Percentiles rank a stretch among this genome's conserved stretches.
Evolutionary conservation across 305 asterid genomes (phyloP).

Genomic region (Fraxinus velutina): DNA sequence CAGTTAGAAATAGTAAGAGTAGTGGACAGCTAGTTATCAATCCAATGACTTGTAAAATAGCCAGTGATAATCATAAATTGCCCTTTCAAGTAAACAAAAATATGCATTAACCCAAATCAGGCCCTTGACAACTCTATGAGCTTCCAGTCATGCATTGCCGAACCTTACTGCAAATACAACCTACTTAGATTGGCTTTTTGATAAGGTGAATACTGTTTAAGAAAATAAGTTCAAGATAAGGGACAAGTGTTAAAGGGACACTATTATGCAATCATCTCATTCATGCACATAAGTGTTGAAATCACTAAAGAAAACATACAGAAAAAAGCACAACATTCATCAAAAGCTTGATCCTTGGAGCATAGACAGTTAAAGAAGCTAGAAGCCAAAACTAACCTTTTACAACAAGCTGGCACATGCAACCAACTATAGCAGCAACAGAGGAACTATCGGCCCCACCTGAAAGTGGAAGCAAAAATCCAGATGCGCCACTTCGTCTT

Average conservation of each 20-base stretch:
- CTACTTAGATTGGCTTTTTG: neutral
- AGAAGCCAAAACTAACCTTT: constrained; percentile 46
- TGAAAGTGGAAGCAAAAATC: constrained; percentile 90
- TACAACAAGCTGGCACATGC: constrained; percentile 91
- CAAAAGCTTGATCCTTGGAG: constrained; percentile 24
- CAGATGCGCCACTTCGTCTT: constrained; percentile 93
- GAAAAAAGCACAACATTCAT: constrained; percentile 17
- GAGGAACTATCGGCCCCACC: constrained; percentile 98
- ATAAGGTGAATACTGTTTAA: constrained; percentile 10
- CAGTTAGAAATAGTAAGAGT: neutral
- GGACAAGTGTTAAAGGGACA: constrained; percentile 2
- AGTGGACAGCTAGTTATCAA: neutral
- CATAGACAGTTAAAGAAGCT: constrained; percentile 48
- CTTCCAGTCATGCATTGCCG: neutral
- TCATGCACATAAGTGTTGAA: neutral
- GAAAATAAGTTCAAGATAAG: neutral
- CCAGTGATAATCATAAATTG: neutral
- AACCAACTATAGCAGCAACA: constrained; percentile 91
- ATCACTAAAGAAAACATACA: neutral
- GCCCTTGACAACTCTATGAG: constrained; percentile 1
- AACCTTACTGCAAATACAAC: neutral
- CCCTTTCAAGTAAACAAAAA: constrained; percentile 5
- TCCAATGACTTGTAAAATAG: constrained; percentile 8
- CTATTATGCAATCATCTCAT: neutral
- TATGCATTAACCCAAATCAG: constrained; percentile 18